Conservation (phyloP, 208 protist genomes). For the Trypanosoma melophagium region DNA sequence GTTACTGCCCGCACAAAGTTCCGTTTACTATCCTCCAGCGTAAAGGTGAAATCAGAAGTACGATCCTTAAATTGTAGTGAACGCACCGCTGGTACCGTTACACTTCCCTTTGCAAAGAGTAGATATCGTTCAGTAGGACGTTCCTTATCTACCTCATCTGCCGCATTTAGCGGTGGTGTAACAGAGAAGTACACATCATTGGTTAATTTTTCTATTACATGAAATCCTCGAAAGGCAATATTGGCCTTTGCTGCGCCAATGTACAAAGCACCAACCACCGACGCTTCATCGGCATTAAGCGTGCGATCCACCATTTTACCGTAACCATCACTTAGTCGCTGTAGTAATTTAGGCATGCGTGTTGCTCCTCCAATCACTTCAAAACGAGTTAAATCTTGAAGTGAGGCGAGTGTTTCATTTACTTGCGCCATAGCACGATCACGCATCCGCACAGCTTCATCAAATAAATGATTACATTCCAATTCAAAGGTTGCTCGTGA, state of each 20-base stretch:
- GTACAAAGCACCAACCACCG: conserved; percentile 62
- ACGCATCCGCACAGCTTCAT: conserved; percentile 40
- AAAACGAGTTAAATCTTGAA: conserved; percentile 40
- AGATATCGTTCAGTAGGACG: not conserved
- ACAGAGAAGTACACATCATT: conserved; percentile 48
- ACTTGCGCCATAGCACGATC: conserved; percentile 37
- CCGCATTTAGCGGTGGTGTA: conserved; percentile 4
- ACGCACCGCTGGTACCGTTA: conserved; percentile 30
- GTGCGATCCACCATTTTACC: conserved; percentile 57
- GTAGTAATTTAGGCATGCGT: conserved; percentile 74
- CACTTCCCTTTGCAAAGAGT: conserved; percentile 31
- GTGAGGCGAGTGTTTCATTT: conserved; percentile 4
- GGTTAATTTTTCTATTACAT: conserved; percentile 47
- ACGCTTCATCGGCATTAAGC: conserved; percentile 86
- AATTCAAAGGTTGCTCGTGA: conserved; percentile 67
- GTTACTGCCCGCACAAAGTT: conserved; percentile 11
- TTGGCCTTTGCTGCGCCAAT: conserved; percentile 37
- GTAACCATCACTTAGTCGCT: conserved; percentile 44
- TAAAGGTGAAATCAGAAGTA: conserved; percentile 36
- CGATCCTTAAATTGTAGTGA: conserved; percentile 34
- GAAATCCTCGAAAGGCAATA: conserved; percentile 20
- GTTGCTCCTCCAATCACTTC: conserved; percentile 84
- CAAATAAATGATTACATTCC: conserved; percentile 61
- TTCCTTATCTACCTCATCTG: not conserved
- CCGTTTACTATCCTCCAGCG: conserved; percentile 12